Evolutionary conservation across 2,329 filamentous ascomycete genomes (phyloP).

Genomic region (Pyricularia sp.): DNA sequence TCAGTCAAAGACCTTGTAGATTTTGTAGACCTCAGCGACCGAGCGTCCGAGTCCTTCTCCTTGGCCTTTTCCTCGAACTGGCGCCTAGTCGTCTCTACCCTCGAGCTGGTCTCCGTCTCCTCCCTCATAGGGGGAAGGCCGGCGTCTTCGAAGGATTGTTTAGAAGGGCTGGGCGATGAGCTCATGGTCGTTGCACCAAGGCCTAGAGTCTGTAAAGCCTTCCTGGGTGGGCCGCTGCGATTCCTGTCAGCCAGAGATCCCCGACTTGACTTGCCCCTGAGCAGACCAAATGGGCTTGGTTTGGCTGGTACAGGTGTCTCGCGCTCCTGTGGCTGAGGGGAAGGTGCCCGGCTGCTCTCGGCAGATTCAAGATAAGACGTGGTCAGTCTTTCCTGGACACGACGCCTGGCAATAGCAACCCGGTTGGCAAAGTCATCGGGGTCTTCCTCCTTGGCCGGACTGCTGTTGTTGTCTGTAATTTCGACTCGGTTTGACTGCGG

Average conservation of each 20-base stretch:
- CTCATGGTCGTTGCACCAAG: slow-evolving; percentile 34
- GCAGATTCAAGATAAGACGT: slow-evolving; percentile 49
- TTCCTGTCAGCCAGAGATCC: slow-evolving; percentile 49
- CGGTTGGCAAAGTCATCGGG: slow-evolving; percentile 65
- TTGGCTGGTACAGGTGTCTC: slow-evolving; percentile 24
- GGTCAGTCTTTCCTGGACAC: slow-evolving; percentile 65
- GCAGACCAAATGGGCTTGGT: slow-evolving; percentile 51
- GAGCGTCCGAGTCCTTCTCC: slow-evolving; percentile 8
- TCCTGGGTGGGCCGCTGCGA: slow-evolving; percentile 30
- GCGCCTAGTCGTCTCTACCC: slow-evolving; percentile 5
- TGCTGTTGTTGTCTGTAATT: neutral
- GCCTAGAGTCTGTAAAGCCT: slow-evolving; percentile 53
- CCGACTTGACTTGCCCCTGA: slow-evolving; percentile 58
- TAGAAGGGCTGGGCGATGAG: slow-evolving; percentile 28
- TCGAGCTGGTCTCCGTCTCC: slow-evolving; percentile 1
- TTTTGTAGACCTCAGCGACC: neutral
- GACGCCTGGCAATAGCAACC: slow-evolving; percentile 58
- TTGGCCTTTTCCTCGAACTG: slow-evolving; percentile 7
- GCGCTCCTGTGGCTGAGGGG: slow-evolving; percentile 27
- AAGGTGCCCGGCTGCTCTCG: slow-evolving; percentile 39
- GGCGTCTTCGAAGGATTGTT: slow-evolving; percentile 24
- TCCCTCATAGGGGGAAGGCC: slow-evolving; percentile 17
- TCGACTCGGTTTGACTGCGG: neutral
- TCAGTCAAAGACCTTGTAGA: slow-evolving; percentile 11
- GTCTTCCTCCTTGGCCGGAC: slow-evolving; percentile 29